Percentiles rank a stretch among this genome's conserved stretches.
These are phyloP conservation scores for Chaetomium globosum DNA, from an alignment of 2,329 filamentous ascomycete species.

Conservation along the genomic window DNA sequence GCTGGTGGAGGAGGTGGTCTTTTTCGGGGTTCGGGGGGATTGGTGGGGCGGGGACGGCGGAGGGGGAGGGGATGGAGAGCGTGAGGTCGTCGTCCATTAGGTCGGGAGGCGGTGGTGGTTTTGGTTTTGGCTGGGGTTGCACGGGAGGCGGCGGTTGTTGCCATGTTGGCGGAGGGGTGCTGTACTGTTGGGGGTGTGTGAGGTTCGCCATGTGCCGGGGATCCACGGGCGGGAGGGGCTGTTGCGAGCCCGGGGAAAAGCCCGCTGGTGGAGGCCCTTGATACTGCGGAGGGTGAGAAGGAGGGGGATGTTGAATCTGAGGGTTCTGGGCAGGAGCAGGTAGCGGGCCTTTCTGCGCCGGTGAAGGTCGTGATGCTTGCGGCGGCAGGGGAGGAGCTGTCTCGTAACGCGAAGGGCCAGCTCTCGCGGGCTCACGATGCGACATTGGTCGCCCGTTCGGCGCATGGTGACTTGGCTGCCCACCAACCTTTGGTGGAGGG, in stretches of 20 bases:
- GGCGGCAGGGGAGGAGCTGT: constrained; percentile 52
- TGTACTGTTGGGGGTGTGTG: constrained; percentile 28
- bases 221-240: constrained; percentile 29
- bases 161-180: constrained; percentile 33
- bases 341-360: constrained; percentile 23
- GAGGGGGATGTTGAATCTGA: constrained; percentile 1
- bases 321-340: constrained; percentile 25
- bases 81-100: constrained; percentile 61
- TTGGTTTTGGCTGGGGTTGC: constrained; percentile 38
- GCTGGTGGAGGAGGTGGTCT: constrained; percentile 77
- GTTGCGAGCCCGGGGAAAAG: constrained; percentile 28
- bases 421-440: constrained; percentile 23
- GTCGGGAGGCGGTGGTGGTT: constrained; percentile 54
- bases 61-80: constrained; percentile 52
- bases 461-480: constrained; percentile 37
- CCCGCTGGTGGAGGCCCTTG: constrained; percentile 35
- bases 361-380: constrained; percentile 32
- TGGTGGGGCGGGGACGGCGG: constrained; percentile 69
- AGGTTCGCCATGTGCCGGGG: constrained; percentile 23
- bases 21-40: constrained; percentile 96
- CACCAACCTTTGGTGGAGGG: constrained; percentile 41
- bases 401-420: constrained; percentile 49
- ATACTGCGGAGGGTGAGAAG: constrained; percentile 35
- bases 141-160: constrained; percentile 36
- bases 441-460: constrained; percentile 21